Percentiles rank a stretch among this genome's conserved stretches.
Conservation (phyloP, 306 rosid species). For the Rosa persica region DNA sequence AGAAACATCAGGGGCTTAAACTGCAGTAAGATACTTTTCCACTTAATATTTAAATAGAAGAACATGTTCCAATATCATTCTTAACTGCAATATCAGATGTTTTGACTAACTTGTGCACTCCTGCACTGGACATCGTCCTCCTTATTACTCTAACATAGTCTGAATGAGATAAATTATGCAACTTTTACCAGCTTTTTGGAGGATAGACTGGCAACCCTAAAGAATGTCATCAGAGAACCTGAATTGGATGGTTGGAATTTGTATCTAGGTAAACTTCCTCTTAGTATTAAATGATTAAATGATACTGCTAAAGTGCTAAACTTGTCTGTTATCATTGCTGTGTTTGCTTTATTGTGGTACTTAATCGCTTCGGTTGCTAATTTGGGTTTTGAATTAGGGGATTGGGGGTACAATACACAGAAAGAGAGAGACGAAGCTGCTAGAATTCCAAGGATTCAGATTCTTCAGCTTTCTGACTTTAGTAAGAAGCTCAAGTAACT, state of each 20-base stretch:
- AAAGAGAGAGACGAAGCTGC: conserved; percentile 88
- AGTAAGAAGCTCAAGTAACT: conserved; percentile 49
- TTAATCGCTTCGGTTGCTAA: conserved; percentile 12
- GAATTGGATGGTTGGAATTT: conserved; percentile 78
- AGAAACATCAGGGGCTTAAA: conserved; percentile 62
- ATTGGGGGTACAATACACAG: conserved; percentile 87
- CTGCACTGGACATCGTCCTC: background rate
- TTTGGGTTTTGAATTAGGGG: conserved; percentile 42
- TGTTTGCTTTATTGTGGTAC: background rate
- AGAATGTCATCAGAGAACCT: conserved; percentile 82
- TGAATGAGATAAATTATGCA: conserved; percentile 13
- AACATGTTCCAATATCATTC: conserved; percentile 8
- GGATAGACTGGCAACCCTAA: conserved; percentile 77
- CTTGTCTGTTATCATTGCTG: background rate
- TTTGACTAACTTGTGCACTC: background rate
- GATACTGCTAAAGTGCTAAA: background rate
- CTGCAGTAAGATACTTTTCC: conserved; percentile 60
- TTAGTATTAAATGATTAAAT: background rate
- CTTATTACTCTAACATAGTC: conserved; percentile 10
- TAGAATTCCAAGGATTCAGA: conserved; percentile 54
- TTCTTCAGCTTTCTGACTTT: conserved; percentile 63
- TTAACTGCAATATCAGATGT: background rate
- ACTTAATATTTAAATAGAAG: background rate
- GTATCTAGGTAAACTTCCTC: conserved; percentile 58
- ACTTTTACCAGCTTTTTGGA: conserved; percentile 71